Base-by-base conservation (phyloP, 768 basidiomycete genomes). In the Phlegmacium glaucopus region DNA sequence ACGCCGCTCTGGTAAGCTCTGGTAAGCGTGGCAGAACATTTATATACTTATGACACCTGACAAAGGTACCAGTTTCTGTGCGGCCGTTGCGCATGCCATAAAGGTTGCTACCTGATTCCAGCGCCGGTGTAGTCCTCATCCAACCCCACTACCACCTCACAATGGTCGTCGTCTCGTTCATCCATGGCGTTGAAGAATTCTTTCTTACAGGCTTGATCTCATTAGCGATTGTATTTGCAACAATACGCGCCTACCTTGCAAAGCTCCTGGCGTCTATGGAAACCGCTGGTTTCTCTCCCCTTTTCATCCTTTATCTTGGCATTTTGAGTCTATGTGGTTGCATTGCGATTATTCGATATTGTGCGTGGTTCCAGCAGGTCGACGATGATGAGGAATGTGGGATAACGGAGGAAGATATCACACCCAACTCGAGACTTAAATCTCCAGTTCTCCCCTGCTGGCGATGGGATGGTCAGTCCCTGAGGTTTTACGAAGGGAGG, bases 141-240 rank as follows among this genome's bases (percentile, higher is more conserved):
- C 22, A 22, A 22, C 22, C 22, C 22, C 22, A n/a, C n/a, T n/a
- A n/a, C n/a, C n/a, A n/a, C 22, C 22, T 3, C 22, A 22, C 22
- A 22, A 22, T 22, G 22, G 22, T 22, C 22, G 41, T 47, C 32
- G 32, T 50, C 39, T 46, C 51, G 9, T 29, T 50, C 35, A 22
- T 52, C 25, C 38, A 34, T 34, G 41, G 27, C 22, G 16, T 58
- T 17, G 50, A 54, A 36, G 57, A 56, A 15, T 57, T 59, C 49
- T 45, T 61, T 39, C 22, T 57, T 15, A 48, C 52, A n/a, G 60
- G 60, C 15, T 40, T 59, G 38, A 43, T 57, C 30, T 52, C 56
- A 9, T 48, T 58, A 37, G 54, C 50, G 22, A 54, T 61, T 35
- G 42, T 57, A 11, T 40, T 61, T 26, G 57, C 57, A 16, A 57